Evolutionary conservation across 2,329 filamentous ascomycete species (phyloP).

Genomic region (Paramyrothecium roridum): DNA sequence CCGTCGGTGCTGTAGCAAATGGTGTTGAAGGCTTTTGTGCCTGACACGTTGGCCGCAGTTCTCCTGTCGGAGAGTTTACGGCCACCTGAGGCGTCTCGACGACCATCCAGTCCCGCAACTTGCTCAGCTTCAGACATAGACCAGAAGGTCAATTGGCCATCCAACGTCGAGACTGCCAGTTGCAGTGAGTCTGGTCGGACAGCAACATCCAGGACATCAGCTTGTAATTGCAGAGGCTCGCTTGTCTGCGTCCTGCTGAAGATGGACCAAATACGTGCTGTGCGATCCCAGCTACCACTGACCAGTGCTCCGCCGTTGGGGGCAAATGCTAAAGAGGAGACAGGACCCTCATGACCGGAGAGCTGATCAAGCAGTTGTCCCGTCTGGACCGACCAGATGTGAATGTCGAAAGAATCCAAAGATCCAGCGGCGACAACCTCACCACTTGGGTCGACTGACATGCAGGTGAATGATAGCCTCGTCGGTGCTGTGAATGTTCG

Average conservation of each 20-base stretch:
- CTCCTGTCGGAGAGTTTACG: conserved; percentile 83
- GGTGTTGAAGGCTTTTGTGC: conserved; percentile 85
- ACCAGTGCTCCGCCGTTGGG: conserved; percentile 80
- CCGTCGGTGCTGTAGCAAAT: conserved; percentile 92
- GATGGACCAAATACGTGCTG: conserved; percentile 93
- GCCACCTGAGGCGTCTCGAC: conserved; percentile 88
- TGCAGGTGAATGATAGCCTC: conserved; percentile 84
- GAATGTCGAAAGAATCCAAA: conserved; percentile 92
- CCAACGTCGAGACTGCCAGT: conserved; percentile 85
- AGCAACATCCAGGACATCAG: conserved; percentile 83
- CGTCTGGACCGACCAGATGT: conserved; percentile 98
- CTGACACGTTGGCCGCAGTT: conserved; percentile 85
- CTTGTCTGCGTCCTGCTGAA: conserved; percentile 93
- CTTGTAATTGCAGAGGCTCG: conserved; percentile 87
- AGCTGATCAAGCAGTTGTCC: conserved; percentile 90
- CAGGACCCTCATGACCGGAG: conserved; percentile 88
- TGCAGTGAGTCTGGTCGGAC: conserved; percentile 89
- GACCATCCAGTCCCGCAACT: conserved; percentile 80
- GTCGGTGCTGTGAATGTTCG: conserved; percentile 94
- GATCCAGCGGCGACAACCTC: conserved; percentile 96
- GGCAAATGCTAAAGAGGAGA: conserved; percentile 84
- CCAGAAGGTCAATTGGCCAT: conserved; percentile 96
- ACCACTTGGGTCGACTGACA: conserved; percentile 95
- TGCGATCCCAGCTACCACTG: conserved; percentile 95
- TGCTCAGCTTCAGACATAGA: conserved; percentile 84